Base-by-base conservation (phyloP, 2,329 filamentous ascomycete species). In the Penicillium oxalicum region DNA sequence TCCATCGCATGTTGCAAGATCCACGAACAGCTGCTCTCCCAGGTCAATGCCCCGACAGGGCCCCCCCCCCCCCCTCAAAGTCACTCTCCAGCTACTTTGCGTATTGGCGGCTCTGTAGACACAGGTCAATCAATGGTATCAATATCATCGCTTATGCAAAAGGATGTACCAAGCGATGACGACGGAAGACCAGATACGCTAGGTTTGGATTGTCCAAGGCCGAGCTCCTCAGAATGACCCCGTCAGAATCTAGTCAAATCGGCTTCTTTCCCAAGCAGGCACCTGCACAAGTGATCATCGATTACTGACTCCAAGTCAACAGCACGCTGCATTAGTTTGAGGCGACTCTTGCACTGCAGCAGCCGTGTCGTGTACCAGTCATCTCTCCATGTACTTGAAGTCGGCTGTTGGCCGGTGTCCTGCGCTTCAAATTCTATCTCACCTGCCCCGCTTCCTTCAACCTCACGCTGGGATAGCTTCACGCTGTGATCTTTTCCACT, bases 1-100 rank as follows among this genome's bases (percentile, higher is more conserved):
- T 55, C 60, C 56, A 59, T 53, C 55, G 40, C 12, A 53, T 51
- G 55, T 55, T 53, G 55, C 51, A 50, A 48, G 50, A 60, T 52
- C 45, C 50, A 58, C 54, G 49, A 63, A 57, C 54, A 55, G 36
- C 36, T 38, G 56, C 29, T 32, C 29, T 52, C 51, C 39, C 59
- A 52, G 45, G 61, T 62, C 53, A 55, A 59, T 56, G 60, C 63
- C 53, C 48, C 58, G 58, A 63, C 58, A 56, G 29, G 29, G 29
- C 54, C 55, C 56, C 51, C 53, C 50, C 63, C 62, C 62, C 65
- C 64, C 18, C 18, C 18, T 18, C 18, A 18, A 18, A 18, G 63
- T 67, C 64, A 67, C 58, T 53, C 48, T 55, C 52, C 51, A 50
- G 57, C 25, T 18, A 9, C 29, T 1, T 5, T 12, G n/a, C 12